These are phyloP conservation scores for Populus nigra DNA, from an alignment of 345 rosid species.

Conservation along the genomic window DNA sequence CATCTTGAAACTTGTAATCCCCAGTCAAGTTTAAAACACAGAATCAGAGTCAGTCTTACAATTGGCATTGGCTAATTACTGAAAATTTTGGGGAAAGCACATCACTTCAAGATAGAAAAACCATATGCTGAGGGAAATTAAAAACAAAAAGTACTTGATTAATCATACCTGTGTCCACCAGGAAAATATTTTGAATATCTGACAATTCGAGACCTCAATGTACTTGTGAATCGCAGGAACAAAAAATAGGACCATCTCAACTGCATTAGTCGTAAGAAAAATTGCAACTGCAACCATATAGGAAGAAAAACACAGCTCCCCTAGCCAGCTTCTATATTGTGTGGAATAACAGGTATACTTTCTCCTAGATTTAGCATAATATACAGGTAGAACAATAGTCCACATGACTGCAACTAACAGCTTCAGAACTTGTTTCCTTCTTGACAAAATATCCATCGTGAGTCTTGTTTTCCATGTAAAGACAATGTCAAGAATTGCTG, in stretches of 20 bases:
- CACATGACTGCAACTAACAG: constrained; percentile 68
- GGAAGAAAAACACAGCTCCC: constrained; percentile 75
- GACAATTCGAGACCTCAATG: constrained; percentile 71
- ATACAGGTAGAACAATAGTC: constrained; percentile 77
- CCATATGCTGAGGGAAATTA: not conserved
- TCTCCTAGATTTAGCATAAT: constrained; percentile 66
- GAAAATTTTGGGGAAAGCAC: not conserved
- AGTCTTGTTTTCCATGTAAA: constrained; percentile 83
- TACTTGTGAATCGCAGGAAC: constrained; percentile 79
- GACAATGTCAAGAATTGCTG: constrained; percentile 79
- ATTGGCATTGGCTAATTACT: not conserved
- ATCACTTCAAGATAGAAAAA: not conserved
- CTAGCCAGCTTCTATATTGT: constrained; percentile 65
- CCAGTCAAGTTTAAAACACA: not conserved
- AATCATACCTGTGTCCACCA: constrained; percentile 84
- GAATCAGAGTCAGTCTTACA: not conserved
- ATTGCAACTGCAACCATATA: constrained; percentile 78
- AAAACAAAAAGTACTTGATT: not conserved
- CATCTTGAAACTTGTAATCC: not conserved
- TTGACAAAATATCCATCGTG: constrained; percentile 57
- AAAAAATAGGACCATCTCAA: constrained; percentile 77
- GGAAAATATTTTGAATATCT: constrained; percentile 50
- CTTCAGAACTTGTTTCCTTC: constrained; percentile 62
- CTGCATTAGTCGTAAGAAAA: constrained; percentile 62
- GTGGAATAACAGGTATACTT: constrained; percentile 77